These are phyloP conservation scores for Erucastrum elatum DNA, from an alignment of 345 rosid genomes.

Conservation along the genomic window DNA sequence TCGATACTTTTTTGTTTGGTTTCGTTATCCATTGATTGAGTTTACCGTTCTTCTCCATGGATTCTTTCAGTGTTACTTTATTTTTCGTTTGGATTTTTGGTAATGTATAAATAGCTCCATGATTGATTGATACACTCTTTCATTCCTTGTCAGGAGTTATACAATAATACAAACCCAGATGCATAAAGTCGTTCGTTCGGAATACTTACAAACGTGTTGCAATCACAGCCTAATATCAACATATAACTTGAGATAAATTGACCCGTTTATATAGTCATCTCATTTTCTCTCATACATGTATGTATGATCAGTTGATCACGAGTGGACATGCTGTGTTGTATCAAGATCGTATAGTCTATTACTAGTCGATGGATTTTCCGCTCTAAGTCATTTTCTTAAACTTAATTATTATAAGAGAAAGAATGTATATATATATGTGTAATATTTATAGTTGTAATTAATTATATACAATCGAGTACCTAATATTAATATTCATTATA, in stretches of 20 bases:
- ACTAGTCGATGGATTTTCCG: not conserved
- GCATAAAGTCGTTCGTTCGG: not conserved
- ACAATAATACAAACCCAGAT: not conserved
- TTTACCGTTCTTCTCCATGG: constrained; percentile 32
- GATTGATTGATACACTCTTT: constrained; percentile 25
- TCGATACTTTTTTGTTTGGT: constrained; percentile 18
- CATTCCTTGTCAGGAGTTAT: constrained; percentile 5
- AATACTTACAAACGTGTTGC: constrained; percentile 14
- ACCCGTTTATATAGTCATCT: not conserved
- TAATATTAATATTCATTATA: not conserved
- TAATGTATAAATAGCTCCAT: constrained; percentile 17
- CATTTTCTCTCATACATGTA: not conserved
- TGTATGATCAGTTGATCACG: not conserved
- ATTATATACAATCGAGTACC: not conserved
- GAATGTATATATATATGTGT: not conserved
- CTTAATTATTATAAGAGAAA: not conserved
- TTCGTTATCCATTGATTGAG: constrained; percentile 25
- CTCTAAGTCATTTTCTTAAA: not conserved
- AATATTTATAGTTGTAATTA: not conserved
- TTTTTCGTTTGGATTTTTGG: constrained; percentile 11
- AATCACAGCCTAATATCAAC: constrained; percentile 8
- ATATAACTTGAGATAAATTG: not conserved
- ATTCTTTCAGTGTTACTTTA: constrained; percentile 19
- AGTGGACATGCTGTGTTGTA: constrained; percentile 16
- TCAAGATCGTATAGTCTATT: constrained; percentile 17